phyloP scores from a whole-genome alignment of 441 rosid species.

The Sinapis alba region DNA sequence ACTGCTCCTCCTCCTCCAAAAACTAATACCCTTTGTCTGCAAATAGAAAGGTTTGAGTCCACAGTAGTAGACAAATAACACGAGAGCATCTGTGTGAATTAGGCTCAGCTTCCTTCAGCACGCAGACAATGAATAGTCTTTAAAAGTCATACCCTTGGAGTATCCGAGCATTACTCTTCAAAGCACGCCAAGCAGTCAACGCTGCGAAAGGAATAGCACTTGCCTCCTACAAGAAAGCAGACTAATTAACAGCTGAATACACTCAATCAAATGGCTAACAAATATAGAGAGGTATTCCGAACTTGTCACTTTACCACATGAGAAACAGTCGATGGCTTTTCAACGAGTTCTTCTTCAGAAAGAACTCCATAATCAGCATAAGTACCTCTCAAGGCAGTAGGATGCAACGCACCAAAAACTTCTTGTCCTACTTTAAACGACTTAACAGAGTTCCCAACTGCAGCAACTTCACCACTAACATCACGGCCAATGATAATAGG shows the following conservation, averaged over 20 bases:
- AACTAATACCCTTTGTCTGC: constrained; percentile 80
- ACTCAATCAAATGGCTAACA: neutral
- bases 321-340: neutral
- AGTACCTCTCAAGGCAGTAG: neutral
- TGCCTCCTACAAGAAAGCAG: constrained; percentile 67
- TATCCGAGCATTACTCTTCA: constrained; percentile 86
- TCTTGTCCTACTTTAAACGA: neutral
- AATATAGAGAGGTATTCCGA: neutral
- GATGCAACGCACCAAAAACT: neutral
- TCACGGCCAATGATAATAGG: neutral
- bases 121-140: neutral
- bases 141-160: constrained; percentile 66
- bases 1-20: constrained; percentile 98
- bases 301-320: neutral
- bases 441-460: neutral
- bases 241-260: constrained; percentile 10
- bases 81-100: neutral
- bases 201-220: constrained; percentile 96
- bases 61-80: neutral
- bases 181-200: constrained; percentile 95
- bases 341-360: neutral
- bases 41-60: constrained; percentile 12
- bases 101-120: constrained; percentile 3
- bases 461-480: neutral
- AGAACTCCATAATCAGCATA: neutral